Conservation (phyloP, 2,329 filamentous ascomycete genomes). For the Fusarium begoniae region DNA sequence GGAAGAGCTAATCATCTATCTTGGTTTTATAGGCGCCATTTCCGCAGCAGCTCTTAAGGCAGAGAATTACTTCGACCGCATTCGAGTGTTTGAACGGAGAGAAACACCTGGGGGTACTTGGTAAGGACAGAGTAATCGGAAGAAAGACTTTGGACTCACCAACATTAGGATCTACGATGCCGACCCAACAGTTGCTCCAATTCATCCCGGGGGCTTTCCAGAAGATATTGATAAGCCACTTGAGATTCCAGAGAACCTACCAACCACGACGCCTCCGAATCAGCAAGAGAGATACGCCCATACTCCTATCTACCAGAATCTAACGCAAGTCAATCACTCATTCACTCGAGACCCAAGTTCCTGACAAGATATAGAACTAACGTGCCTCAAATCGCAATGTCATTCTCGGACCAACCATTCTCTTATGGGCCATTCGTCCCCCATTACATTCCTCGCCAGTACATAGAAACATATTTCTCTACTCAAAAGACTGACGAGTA, state of each 20-base stretch:
- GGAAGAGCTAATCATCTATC: background rate
- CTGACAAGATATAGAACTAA: conserved; percentile 54
- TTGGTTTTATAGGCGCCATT: conserved; percentile 54
- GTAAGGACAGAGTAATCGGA: conserved; percentile 36
- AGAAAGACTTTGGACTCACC: background rate
- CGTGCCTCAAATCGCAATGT: conserved; percentile 65
- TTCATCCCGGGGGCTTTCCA: conserved; percentile 56
- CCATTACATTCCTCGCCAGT: conserved; percentile 63
- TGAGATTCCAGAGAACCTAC: conserved; percentile 54
- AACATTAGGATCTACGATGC: conserved; percentile 60
- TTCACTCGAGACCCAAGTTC: accelerated
- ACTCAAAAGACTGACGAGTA: conserved; percentile 56
- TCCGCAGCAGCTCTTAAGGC: conserved; percentile 58
- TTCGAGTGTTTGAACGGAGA: conserved; percentile 54
- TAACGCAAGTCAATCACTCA: conserved; percentile 54
- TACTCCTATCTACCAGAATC: conserved; percentile 61
- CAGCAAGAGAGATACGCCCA: conserved; percentile 55
- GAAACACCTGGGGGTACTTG: conserved; percentile 57
- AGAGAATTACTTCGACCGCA: conserved; percentile 54
- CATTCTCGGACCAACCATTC: conserved; percentile 62
- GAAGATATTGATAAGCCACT: conserved; percentile 57
- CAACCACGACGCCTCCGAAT: conserved; percentile 51
- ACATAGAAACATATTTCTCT: conserved; percentile 65
- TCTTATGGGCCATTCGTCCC: conserved; percentile 66
- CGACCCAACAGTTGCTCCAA: conserved; percentile 44